A percentile compares a stretch with the other conserved stretches of the same genome.
phyloP scores from a whole-genome alignment of 129 eudicot species.

The Smallanthus sonchifolius region DNA sequence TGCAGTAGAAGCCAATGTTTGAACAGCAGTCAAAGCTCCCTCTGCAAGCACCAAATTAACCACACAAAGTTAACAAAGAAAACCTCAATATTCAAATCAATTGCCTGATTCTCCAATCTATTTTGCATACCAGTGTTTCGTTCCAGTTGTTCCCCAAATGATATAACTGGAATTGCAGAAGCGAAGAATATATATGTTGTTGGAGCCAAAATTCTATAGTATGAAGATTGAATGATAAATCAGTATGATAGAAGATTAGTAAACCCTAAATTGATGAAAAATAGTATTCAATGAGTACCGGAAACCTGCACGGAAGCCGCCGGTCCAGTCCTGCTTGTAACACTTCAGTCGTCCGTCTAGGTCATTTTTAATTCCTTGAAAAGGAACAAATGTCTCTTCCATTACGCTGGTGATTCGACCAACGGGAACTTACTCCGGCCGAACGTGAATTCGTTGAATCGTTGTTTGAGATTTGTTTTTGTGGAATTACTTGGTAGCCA shows the following conservation, averaged over 20 bases:
- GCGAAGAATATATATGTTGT: constrained; percentile 95
- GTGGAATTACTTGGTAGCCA: constrained; percentile 11
- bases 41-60: constrained; percentile 44
- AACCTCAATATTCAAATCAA: not conserved
- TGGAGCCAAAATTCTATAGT: constrained; percentile 86
- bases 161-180: constrained; percentile 91
- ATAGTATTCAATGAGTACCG: constrained; percentile 37
- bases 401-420: constrained; percentile 18
- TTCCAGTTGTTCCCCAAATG: constrained; percentile 92
- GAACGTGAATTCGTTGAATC: not conserved
- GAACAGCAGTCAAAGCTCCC: constrained; percentile 93
- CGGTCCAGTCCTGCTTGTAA: constrained; percentile 94
- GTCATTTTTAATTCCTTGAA: constrained; percentile 92
- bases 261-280: not conserved
- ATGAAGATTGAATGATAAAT: not conserved
- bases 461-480: not conserved
- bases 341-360: constrained; percentile 63
- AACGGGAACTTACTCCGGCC: not conserved
- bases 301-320: constrained; percentile 89
- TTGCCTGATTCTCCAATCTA: not conserved
- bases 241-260: not conserved
- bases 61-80: not conserved
- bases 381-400: constrained; percentile 96
- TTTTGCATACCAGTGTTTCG: constrained; percentile 62
- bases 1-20: constrained; percentile 91